Conservation (phyloP, 805 yeast species). For the Kluyveromyces starmeri region DNA sequence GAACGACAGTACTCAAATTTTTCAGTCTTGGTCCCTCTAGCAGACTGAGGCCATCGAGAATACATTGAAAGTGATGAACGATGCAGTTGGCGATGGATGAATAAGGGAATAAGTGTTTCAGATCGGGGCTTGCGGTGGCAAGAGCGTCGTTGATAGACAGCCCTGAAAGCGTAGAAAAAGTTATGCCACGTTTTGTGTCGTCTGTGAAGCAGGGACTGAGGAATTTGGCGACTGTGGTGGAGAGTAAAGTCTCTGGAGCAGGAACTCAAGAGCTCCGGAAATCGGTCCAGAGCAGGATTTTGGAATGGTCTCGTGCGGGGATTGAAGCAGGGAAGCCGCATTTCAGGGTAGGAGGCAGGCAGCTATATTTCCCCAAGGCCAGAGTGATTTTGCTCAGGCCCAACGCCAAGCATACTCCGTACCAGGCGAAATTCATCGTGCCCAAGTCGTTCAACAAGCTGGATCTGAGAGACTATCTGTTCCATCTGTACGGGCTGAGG, state of each 20-base stretch:
- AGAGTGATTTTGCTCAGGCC: slow-evolving; percentile 75
- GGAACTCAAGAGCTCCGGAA: slow-evolving; percentile 2
- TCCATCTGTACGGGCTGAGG: slow-evolving; percentile 80
- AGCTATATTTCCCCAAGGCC: slow-evolving; percentile 79
- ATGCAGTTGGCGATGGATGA: no score
- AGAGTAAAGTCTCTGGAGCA: slow-evolving; percentile 3
- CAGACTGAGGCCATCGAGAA: no score
- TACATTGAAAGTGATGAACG: no score
- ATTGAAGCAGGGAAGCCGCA: slow-evolving; percentile 63
- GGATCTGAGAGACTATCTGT: slow-evolving; percentile 89
- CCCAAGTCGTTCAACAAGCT: slow-evolving; percentile 90
- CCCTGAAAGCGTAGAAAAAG: no score
- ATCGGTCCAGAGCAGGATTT: slow-evolving; percentile 17
- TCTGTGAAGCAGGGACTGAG: slow-evolving; percentile 12
- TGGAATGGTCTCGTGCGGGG: slow-evolving; percentile 37
- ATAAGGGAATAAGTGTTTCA: no score
- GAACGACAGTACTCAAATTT: no score
- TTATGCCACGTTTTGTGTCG: slow-evolving; percentile 20
- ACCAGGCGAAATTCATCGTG: slow-evolving; percentile 91
- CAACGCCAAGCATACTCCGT: slow-evolving; percentile 94
- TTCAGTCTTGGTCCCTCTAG: no score
- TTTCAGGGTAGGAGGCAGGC: slow-evolving; percentile 69
- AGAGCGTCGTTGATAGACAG: no score
- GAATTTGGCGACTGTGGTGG: slow-evolving; percentile 25
- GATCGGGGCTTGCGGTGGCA: no score